Evolutionary conservation across 257 asterid genomes (phyloP), one percentile per base, ranked within the genome.

Genomic region (Capsicum rhomboideum): DNA sequence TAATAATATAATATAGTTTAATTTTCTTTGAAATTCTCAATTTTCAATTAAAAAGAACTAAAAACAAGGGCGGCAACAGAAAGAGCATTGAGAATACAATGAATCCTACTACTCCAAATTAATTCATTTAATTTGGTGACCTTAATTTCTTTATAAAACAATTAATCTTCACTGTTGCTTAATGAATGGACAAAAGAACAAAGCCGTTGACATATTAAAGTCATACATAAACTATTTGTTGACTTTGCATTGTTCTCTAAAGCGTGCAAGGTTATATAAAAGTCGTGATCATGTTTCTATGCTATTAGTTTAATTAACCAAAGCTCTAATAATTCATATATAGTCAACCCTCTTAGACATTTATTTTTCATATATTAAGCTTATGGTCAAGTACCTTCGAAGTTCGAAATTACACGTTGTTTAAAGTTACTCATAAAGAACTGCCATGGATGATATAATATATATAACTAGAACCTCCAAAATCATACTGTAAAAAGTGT

Each of bases 231-330:
- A 84, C 28, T 68, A 78, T 26, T 28, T 69, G 82, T 82, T 88
- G 86, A 82, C 89, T 18, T 84, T 75, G 18, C 61, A 8, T 75
- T 75, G 61, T 75, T 88, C 63, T 85, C 80, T 82, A 82, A 59
- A 31, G 87, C 85, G 85, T 37, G 85, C 86, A 56, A 31, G 29
- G 78, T 74, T 67, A 63, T 31, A 21, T 49, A 10, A 49, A 0
- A 80, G 52, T 74, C 44, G 21, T 80, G 55, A 17, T 75, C 40
- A 6, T 34, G 4, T 40, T 42, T 63, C 44, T 61, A 14, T 40
- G 14, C 21, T n/a, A 42, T 84, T 21, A 52, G 0, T 31, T 49
- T 66, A 66, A 14, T 59, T 56, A 26, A 74, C 58, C 6, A 59
- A 17, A 34, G n/a, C 40, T 23, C 80, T 1, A 74, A 46, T 23